Evolutionary conservation across 2,329 filamentous ascomycete genomes (phyloP), one percentile per base, ranked within the genome.

Genomic region (Colletotrichum sp.): DNA sequence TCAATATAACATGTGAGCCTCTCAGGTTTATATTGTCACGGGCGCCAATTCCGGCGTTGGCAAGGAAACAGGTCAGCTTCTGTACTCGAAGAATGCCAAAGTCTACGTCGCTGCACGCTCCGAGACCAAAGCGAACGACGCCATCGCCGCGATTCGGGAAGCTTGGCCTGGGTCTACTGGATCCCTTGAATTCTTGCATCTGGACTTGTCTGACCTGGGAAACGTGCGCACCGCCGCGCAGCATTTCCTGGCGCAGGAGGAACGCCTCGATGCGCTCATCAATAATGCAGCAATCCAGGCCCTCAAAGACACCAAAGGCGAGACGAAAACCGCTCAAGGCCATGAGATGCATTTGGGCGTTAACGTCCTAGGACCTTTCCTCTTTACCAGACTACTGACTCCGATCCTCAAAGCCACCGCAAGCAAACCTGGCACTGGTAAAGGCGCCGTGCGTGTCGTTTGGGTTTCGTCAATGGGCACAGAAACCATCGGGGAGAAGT

Each of bases 71-170:
- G 83, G 82, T 61, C 85, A 85, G 57, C 86, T 91, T 6, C 84
- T 92, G 7, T 92, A 91, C 80, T 79, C 81, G 6, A 85, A 84
- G 24, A 86, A 89, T 72, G 89, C 82, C 30, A 89, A 84, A 5
- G 86, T 91, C 52, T 91, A 91, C 79, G 79, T 91, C 36, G 88
- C 88, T 5, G 86, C 85, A 2, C 88, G 89, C 57, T 79, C 78
- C 21, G 76, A 82, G 28, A 78, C 82, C 6, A 87, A 87, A 71
- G 86, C 82, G 18, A 79, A 82, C 7, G 73, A 78, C 1, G 86
- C 87, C 21, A 88, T 91, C 61, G 78, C 81, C 14, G 74, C 78
- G 18, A 87, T 90, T 77, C 80, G 84, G 48, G 13, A 36, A 4
- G 80, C 82, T 9, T 77, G 77, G 0, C 83, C 86, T 3, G 36